Evolutionary conservation across 1,139 yeast species (phyloP).

Genomic region (Sugiyamaella paludigena): DNA sequence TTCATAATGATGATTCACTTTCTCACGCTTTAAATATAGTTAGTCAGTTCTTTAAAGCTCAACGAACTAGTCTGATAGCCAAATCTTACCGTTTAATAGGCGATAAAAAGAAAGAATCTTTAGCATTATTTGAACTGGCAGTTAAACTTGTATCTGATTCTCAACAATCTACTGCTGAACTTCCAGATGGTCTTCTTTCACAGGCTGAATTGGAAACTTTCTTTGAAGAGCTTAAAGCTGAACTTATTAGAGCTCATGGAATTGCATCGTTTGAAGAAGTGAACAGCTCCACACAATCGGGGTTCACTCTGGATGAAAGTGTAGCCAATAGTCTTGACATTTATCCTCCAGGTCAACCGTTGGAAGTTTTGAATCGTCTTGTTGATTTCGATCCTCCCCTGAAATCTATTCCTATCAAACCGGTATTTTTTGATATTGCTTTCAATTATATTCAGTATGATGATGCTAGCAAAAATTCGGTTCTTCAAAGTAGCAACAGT

Average conservation of each 20-base stretch:
- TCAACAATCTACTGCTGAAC: conserved; percentile 18
- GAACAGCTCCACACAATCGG: conserved; percentile 8
- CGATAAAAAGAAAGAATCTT: conserved; percentile 49
- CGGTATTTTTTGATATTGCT: conserved; percentile 87
- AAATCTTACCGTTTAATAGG: conserved; percentile 48
- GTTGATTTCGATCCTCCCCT: conserved; percentile 49
- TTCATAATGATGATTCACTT: conserved; percentile 76
- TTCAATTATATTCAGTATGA: conserved; percentile 62
- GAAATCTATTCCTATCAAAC: conserved; percentile 69
- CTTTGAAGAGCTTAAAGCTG: conserved; percentile 33
- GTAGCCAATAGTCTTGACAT: conserved; percentile 52
- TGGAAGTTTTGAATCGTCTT: conserved; percentile 43
- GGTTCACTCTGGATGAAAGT: conserved; percentile 20
- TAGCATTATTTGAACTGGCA: conserved; percentile 50
- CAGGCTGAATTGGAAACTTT: conserved; percentile 41
- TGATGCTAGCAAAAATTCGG: conserved; percentile 8
- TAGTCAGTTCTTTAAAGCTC: conserved; percentile 46
- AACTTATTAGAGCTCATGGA: conserved; percentile 47
- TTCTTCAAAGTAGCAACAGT: conserved; percentile 1
- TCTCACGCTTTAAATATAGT: conserved; percentile 52
- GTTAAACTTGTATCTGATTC: conserved; percentile 27
- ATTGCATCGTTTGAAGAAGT: conserved; percentile 48
- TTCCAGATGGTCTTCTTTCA: conserved; percentile 37
- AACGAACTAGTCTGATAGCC: conserved; percentile 49
- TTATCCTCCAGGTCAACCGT: conserved; percentile 40